Conservation (phyloP, 805 yeast species). For the Kazachstania psychrophila region DNA sequence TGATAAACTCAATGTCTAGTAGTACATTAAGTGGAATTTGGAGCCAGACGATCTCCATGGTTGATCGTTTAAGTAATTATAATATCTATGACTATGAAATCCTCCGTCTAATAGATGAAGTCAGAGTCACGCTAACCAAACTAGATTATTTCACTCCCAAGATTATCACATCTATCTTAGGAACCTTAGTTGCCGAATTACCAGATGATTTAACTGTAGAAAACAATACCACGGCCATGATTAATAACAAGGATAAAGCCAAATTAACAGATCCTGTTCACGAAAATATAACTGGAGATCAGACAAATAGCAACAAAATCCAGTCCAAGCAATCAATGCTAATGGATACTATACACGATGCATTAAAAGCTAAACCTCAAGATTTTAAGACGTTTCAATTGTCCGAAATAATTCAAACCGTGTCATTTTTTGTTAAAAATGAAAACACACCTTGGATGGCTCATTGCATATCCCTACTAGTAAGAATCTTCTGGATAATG, state of each 20-base stretch:
- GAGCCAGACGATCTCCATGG: slow-evolving; percentile 13
- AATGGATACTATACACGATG: slow-evolving; percentile 4
- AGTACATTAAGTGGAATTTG: slow-evolving; percentile 12
- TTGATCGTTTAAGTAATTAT: slow-evolving; percentile 16
- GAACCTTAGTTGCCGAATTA: slow-evolving; percentile 11
- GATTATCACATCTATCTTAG: slow-evolving; percentile 13
- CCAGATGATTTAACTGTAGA: slow-evolving; percentile 6
- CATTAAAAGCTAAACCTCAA: neutral
- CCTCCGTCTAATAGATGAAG: slow-evolving; percentile 18
- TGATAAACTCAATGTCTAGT: slow-evolving; percentile 5
- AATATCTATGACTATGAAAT: slow-evolving; percentile 23
- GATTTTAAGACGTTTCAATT: slow-evolving; percentile 11
- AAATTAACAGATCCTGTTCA: too few species aligned
- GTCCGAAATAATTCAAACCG: slow-evolving; percentile 19
- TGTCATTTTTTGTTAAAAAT: slow-evolving; percentile 12
- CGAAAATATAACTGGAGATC: too few species aligned
- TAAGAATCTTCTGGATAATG: slow-evolving; percentile 5
- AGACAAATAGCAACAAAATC: neutral
- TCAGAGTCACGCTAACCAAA: slow-evolving; percentile 14
- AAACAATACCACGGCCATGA: too few species aligned
- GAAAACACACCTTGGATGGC: slow-evolving; percentile 16
- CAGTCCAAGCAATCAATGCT: slow-evolving; percentile 4
- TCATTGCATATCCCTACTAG: slow-evolving; percentile 13
- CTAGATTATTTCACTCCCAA: slow-evolving; percentile 12
- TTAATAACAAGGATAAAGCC: too few species aligned